phyloP scores from a whole-genome alignment of 306 rosid species.

The Mucuna pruriens region DNA sequence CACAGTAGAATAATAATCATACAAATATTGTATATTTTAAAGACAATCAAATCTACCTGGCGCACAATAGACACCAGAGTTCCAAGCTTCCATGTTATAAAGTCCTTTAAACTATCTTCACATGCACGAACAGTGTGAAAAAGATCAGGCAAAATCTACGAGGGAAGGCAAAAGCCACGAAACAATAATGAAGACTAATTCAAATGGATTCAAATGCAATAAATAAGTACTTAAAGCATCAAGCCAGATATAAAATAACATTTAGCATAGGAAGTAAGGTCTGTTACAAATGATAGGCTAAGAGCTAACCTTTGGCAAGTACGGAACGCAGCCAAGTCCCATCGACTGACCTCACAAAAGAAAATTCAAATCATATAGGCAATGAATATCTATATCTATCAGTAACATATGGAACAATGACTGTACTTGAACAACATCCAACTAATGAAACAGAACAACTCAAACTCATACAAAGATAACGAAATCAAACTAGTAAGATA shows the following conservation, averaged over 20 bases:
- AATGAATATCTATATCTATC: slow-evolving; percentile 39
- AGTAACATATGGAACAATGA: slow-evolving; percentile 28
- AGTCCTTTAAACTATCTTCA: slow-evolving; percentile 91
- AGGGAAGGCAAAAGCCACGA: slow-evolving; percentile 29
- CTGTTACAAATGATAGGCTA: not conserved
- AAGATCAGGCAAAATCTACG: slow-evolving; percentile 94
- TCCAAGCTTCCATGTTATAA: slow-evolving; percentile 98
- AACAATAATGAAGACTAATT: slow-evolving; percentile 25
- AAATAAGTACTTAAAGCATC: not conserved
- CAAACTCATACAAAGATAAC: not conserved
- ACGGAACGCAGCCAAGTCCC: slow-evolving; percentile 96
- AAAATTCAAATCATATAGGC: slow-evolving; percentile 37
- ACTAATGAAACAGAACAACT: slow-evolving; percentile 10
- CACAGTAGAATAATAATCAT: slow-evolving; percentile 13
- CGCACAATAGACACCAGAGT: slow-evolving; percentile 97
- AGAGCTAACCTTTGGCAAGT: slow-evolving; percentile 90
- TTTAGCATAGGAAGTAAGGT: not conserved
- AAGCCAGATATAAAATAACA: slow-evolving; percentile 17
- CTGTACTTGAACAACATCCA: slow-evolving; percentile 24
- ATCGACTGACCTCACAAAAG: slow-evolving; percentile 79
- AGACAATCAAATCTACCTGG: slow-evolving; percentile 61
- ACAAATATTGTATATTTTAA: slow-evolving; percentile 14
- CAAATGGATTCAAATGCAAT: slow-evolving; percentile 5
- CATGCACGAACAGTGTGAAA: slow-evolving; percentile 91
- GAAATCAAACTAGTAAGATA: not conserved